These are phyloP conservation scores for Cardiosporidium cionae DNA, from an alignment of 169 alveolate genomes.

Conservation along the genomic window DNA sequence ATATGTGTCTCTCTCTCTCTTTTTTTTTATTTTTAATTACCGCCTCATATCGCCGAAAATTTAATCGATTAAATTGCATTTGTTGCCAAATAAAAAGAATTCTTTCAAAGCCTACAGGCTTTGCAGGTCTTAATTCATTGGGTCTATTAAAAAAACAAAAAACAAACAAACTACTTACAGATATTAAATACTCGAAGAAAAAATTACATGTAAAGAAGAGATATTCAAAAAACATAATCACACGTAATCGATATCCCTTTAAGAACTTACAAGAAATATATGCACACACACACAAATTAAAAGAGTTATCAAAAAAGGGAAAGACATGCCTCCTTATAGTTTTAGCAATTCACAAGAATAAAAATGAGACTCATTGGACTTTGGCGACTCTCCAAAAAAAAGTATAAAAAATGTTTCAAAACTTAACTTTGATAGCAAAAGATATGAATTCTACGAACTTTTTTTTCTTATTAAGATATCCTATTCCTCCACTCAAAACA, in stretches of 20 bases:
- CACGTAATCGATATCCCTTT: not conserved
- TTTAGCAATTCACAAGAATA: no score
- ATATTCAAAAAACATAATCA: not conserved
- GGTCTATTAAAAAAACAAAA: constrained; percentile 41
- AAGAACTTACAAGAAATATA: not conserved
- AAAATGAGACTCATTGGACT: no score
- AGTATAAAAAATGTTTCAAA: no score
- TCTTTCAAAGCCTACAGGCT: constrained; percentile 60
- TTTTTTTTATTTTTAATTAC: no score
- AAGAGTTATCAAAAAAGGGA: no score
- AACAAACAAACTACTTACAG: not conserved
- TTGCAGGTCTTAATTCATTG: constrained; percentile 71
- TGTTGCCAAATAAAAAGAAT: constrained; percentile 9
- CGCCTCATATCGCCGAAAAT: constrained; percentile 10
- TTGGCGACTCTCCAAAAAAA: no score
- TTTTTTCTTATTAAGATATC: no score
- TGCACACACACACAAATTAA: not conserved
- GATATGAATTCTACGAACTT: no score
- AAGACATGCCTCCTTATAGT: not conserved
- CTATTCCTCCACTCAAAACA: no score
- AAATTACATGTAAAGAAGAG: not conserved
- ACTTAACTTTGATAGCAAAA: no score
- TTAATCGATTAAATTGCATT: constrained; percentile 15
- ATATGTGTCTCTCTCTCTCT: no score
- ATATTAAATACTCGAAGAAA: not conserved